Evolutionary conservation across 2,329 filamentous ascomycete species (phyloP).

Genomic region (Colletotrichum liriopes): DNA sequence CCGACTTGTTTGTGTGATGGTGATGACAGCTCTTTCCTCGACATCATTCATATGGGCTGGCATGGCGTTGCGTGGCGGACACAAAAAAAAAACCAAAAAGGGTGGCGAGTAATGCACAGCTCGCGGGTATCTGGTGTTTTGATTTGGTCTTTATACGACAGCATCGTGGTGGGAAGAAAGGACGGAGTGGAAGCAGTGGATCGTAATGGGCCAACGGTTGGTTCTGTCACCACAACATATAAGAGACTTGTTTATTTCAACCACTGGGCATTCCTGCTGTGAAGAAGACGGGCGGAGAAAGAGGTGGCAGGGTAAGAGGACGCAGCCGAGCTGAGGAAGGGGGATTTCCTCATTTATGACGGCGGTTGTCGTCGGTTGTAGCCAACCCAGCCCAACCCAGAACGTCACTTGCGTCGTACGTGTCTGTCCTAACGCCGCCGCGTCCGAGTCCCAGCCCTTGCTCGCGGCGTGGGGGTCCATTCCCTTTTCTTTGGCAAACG

Average conservation of each 20-base stretch:
- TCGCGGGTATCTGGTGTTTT: conserved; percentile 28
- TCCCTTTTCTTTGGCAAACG: background rate
- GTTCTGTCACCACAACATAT: conserved; percentile 14
- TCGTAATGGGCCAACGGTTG: background rate
- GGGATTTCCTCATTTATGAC: conserved; percentile 5
- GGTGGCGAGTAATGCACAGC: conserved; percentile 36
- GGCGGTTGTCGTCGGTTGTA: conserved; percentile 7
- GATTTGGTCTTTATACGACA: conserved; percentile 25
- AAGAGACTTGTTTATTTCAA: background rate
- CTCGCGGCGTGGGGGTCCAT: conserved; percentile 13
- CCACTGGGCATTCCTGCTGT: background rate
- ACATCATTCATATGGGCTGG: conserved; percentile 34
- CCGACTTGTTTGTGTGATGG: conserved; percentile 25
- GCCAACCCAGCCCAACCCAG: background rate
- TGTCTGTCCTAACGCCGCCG: background rate
- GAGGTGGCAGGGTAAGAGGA: background rate
- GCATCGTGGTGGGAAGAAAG: conserved; percentile 27
- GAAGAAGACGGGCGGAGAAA: background rate
- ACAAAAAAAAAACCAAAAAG: conserved; percentile 30
- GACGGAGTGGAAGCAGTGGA: background rate
- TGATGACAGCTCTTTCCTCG: conserved; percentile 31
- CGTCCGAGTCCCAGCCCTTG: conserved; percentile 5
- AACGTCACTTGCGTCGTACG: background rate
- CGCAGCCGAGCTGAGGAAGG: background rate
- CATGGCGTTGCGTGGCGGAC: conserved; percentile 41